Evolutionary conservation across 169 alveolate genomes (phyloP), one percentile per base, ranked within the genome.

Genomic region (Besnoitia besnoiti): DNA sequence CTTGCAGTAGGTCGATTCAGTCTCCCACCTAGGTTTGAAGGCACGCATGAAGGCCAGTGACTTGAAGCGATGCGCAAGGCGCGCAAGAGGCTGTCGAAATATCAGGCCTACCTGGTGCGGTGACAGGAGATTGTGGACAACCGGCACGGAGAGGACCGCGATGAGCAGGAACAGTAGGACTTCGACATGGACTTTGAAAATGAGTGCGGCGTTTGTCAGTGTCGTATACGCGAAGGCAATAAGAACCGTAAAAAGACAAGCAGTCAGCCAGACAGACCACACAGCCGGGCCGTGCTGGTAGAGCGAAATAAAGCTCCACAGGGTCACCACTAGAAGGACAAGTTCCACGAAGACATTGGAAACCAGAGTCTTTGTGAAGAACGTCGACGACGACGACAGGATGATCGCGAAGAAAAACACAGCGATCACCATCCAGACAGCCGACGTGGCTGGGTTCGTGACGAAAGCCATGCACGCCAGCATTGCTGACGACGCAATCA

Each of bases 251-350:
- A 85, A 85, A 0, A 90, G 91, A 47, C 91, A 90, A 16, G 87
- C 47, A 76, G 90, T 46, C 33, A 90, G 82, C 93, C 93, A 90
- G 75, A 90, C 90, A 44, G 89, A 75, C 93, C 93, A 90, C 42
- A 90, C 93, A 27, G 84, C 93, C 5, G 93, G 93, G 46, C 93
- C 90, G 49, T 79, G 42, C 27, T 59, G 42, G 40, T 75, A 90
- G 33, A 90, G 8, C 73, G 49, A 47, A 90, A 67, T 90, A 84
- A 50, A 50, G 40, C 93, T 90, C 61, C 50, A 24, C 33, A 90
- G 82, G 16, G 90, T 55, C 61, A 84, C 93, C n/a, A 37, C 49
- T n/a, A 85, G 85, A 10, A 90, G 93, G n/a, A 90, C 90, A n/a
- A 90, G 37, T 44, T 90, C 93, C 55, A 73, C 61, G 50, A 47